phyloP scores from a whole-genome alignment of 306 rosid genomes.

The Ormosia semicastrata region DNA sequence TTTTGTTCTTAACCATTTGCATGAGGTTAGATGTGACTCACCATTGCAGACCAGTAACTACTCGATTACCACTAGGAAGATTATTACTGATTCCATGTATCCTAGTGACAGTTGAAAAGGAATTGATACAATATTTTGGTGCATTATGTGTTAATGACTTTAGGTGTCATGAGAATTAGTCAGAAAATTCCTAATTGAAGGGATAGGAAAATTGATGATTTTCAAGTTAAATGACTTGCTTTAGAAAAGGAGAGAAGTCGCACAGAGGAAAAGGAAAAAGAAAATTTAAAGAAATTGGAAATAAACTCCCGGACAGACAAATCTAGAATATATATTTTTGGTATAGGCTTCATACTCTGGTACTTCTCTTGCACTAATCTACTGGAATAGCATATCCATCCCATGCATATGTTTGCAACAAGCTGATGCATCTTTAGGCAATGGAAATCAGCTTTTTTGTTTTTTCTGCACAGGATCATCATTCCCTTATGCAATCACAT shows the following conservation, averaged over 20 bases:
- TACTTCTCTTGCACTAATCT: neutral
- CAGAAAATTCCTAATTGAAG: too few species aligned
- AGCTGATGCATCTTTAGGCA: neutral
- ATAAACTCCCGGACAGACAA: neutral
- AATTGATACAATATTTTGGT: too few species aligned
- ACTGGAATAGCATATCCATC: neutral
- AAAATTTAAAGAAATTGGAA: too few species aligned
- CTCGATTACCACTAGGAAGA: neutral
- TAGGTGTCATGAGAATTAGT: too few species aligned
- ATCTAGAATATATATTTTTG: neutral
- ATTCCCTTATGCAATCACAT: slow-evolving; percentile 14
- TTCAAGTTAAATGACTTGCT: too few species aligned
- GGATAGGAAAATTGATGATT: too few species aligned
- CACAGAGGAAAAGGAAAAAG: too few species aligned
- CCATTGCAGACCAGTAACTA: neutral
- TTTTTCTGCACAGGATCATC: slow-evolving; percentile 26
- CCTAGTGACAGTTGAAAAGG: too few species aligned
- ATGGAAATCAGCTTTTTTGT: neutral
- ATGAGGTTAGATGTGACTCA: neutral
- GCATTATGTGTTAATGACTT: too few species aligned
- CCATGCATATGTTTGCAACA: neutral
- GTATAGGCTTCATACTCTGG: neutral
- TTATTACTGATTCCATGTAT: too few species aligned
- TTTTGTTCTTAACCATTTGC: neutral
- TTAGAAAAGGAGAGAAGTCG: too few species aligned